Base-by-base conservation (phyloP, 2,329 filamentous ascomycete genomes). In the Nothophoma quercina region DNA sequence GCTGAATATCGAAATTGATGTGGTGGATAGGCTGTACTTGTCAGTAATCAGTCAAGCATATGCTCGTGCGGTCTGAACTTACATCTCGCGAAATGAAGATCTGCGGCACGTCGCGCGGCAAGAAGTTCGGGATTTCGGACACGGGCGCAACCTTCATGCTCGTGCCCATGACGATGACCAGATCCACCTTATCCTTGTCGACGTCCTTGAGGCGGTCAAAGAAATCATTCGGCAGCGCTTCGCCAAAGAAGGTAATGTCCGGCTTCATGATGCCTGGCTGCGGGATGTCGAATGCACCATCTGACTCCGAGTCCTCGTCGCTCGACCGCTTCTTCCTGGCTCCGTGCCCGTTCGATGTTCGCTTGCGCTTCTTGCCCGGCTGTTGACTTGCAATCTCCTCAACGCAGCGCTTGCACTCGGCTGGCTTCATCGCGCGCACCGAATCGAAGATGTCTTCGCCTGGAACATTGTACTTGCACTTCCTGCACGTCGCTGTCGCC, bases 231-330 rank as follows among this genome's bases (percentile, higher is more conserved):
- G 93, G 93, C 1, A 99, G 86, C 42, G 87, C 83, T 77, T 99
- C 95, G 63, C 93, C 93, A 68, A 98, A 98, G 79, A 99, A 98
- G 38, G 91, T 98, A 70, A 99, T 98, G 77, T 98, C 93, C 7
- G 95, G 95, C 81, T 85, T 96, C 91, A 96, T 96, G 70, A 96
- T 86, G 50, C 90, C 91, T 2, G 86, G 84, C 39, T 83, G 80
- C 2, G 86, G 85, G 30, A 89, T 85, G 60, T 87, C 82, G 68
- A 88, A 85, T 48, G 85, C 83, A 10, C 85, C 83, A 30, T 85
- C 83, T 4, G 80, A 81, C 44, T 83, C 83, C 29, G 81, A 77
- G 47, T 81, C 82, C 36, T 78, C 76, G 26, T 80, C 79, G 25
- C 83, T 77, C 67, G 84, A 85, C 56, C 85, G 64, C 51, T 69